Base-by-base conservation (phyloP, 129 eudicot species). In the Lactuca sativa region DNA sequence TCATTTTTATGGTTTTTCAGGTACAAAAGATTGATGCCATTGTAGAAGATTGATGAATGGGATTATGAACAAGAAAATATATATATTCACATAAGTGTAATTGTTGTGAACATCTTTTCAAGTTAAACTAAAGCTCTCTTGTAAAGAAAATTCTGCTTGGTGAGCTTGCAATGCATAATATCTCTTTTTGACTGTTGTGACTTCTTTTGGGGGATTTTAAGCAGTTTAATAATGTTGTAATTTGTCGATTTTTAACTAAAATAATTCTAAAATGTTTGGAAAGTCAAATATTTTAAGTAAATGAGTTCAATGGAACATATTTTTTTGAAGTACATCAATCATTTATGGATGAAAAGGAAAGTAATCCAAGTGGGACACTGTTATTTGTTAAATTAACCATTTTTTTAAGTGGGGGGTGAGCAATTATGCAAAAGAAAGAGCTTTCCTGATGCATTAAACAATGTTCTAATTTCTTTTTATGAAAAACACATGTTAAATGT, bases 1-100 rank as follows among this genome's bases (percentile, higher is more conserved):
- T 51, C 91, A 21, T 95, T 95, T 74, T 77, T 95, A 17, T 87
- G 95, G 92, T 95, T 85, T 80, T 95, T 85, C 67, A 95, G 82
- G 81, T 74, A 84, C 64, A 78, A 86, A 81, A 80, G 99, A 74
- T 64, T 95, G 54, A 85, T 95, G 97, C 97, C 99, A 4, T 81
- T 95, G 77, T 95, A 95, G 84, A 69, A 40, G n/a, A 47, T 2
- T n/a, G 52, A 11, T 47, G n/a, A n/a, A 10, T 11, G 52, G n/a
- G 49, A 15, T 70, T 71, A 54, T 52, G 25, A 36, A 15, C 6
- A 37, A 12, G 25, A 61, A 25, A 0, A 47, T 47, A 47, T 44
- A 72, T 51, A 1, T 16, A 44, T 59, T 59, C 67, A 25, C 30
- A 25, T 25, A 33, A 33, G 36, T 56, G 33, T 66, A 48, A 58